phyloP scores from a whole-genome alignment of 1,284 basidiomycete species.

The Cryptococcus jaspeensis region DNA sequence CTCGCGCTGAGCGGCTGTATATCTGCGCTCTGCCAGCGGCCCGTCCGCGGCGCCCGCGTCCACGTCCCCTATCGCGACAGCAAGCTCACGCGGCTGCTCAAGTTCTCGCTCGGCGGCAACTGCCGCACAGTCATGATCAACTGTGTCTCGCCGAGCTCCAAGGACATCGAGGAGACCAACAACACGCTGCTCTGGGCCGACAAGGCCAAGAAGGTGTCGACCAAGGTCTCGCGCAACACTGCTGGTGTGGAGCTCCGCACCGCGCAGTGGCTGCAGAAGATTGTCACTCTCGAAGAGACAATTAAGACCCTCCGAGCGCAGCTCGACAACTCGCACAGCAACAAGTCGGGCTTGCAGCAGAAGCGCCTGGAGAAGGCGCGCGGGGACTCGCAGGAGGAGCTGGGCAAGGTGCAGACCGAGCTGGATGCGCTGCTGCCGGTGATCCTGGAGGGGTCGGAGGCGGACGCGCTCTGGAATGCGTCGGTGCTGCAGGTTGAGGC shows the following conservation, averaged over 20 bases:
- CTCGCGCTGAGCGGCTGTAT: slow-evolving; percentile 95
- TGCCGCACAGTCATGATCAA: slow-evolving; percentile 99
- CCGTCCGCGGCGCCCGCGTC: slow-evolving; percentile 68
- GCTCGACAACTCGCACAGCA: slow-evolving; percentile 51
- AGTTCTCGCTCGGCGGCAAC: slow-evolving; percentile 94
- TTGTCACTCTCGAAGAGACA: slow-evolving; percentile 60
- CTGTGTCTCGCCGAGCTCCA: slow-evolving; percentile 88
- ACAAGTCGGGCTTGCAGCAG: slow-evolving; percentile 40
- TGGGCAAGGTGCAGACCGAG: slow-evolving; percentile 66
- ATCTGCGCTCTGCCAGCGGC: slow-evolving; percentile 80
- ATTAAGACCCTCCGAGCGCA: slow-evolving; percentile 67
- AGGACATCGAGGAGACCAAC: slow-evolving; percentile 94
- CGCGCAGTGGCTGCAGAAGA: slow-evolving; percentile 89
- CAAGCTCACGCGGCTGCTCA: slow-evolving; percentile 91
- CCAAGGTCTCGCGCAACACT: slow-evolving; percentile 83
- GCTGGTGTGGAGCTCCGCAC: slow-evolving; percentile 91
- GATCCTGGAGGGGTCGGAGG: slow-evolving; percentile 73
- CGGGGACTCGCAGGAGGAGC: slow-evolving; percentile 67
- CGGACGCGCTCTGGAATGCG: slow-evolving; percentile 69
- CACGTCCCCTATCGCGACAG: slow-evolving; percentile 95
- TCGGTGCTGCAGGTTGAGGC: slow-evolving; percentile 70
- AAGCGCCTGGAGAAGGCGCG: slow-evolving; percentile 60
- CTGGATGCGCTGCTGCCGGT: slow-evolving; percentile 65
- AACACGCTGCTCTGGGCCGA: slow-evolving; percentile 96
- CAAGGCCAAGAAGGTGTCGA: slow-evolving; percentile 94